Conservation (phyloP, 1,284 basidiomycete genomes). For the Sutorius eximius region DNA sequence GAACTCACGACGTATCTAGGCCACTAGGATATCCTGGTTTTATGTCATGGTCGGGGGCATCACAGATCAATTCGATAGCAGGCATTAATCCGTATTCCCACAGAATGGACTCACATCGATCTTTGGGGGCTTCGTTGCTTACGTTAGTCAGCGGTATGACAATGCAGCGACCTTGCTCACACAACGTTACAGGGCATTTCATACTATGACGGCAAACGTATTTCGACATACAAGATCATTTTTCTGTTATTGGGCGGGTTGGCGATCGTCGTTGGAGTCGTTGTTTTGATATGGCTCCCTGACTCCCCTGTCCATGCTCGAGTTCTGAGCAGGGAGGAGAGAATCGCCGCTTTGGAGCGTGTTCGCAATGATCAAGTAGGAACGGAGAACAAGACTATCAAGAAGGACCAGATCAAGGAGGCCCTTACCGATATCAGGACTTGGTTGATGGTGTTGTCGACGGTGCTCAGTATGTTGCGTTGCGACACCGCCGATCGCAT, state of each 20-base stretch:
- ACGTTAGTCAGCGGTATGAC: slow-evolving; percentile 37
- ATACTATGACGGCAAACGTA: slow-evolving; percentile 47
- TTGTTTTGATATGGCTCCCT: slow-evolving; percentile 61
- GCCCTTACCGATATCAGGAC: slow-evolving; percentile 60
- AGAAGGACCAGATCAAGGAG: slow-evolving; percentile 60
- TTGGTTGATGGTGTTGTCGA: slow-evolving; percentile 61
- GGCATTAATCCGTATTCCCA: not conserved
- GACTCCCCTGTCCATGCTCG: slow-evolving; percentile 64
- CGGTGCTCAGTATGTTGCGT: slow-evolving; percentile 51
- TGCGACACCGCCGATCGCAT: not conserved
- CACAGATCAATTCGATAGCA: not conserved
- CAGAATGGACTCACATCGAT: slow-evolving; percentile 62
- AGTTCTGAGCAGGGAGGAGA: slow-evolving; percentile 58
- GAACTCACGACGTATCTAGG: slow-evolving; percentile 34
- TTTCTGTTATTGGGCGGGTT: slow-evolving; percentile 61
- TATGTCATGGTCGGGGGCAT: slow-evolving; percentile 56
- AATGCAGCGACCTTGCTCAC: not conserved
- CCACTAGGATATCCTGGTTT: slow-evolving; percentile 62
- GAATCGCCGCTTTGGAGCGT: slow-evolving; percentile 63
- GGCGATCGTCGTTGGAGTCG: slow-evolving; percentile 58
- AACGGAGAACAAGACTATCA: slow-evolving; percentile 59
- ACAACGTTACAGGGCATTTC: slow-evolving; percentile 48
- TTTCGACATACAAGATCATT: slow-evolving; percentile 62
- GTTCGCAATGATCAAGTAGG: slow-evolving; percentile 70
- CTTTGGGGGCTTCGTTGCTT: slow-evolving; percentile 68